These are phyloP conservation scores for Dimargaris cristalligena DNA, from an alignment of 192 early-diverging fungal species.

Conservation along the genomic window DNA sequence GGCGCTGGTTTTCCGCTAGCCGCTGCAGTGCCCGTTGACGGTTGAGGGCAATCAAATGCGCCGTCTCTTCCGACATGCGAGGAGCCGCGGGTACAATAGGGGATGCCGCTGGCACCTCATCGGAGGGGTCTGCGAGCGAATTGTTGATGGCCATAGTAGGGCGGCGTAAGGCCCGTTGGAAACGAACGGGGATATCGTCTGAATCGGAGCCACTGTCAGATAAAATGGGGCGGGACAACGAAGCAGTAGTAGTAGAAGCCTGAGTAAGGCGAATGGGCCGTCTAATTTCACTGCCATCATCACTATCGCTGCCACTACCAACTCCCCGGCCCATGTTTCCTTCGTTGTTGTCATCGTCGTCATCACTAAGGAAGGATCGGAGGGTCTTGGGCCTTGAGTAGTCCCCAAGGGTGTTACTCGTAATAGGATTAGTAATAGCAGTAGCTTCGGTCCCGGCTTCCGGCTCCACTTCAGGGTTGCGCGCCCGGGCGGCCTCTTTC, in stretches of 20 bases:
- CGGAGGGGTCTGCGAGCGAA: background rate
- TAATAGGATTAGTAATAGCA: background rate
- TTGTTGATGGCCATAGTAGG: background rate
- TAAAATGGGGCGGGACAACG: too few species aligned
- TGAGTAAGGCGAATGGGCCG: too few species aligned
- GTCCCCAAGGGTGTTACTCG: background rate
- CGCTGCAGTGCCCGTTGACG: background rate
- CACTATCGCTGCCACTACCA: background rate
- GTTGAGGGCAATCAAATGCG: background rate
- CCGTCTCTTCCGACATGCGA: too few species aligned
- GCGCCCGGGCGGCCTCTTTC: background rate
- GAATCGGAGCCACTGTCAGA: too few species aligned
- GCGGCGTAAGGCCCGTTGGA: background rate
- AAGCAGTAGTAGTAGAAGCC: background rate
- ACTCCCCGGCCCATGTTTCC: background rate
- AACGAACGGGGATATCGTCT: too few species aligned
- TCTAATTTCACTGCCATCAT: too few species aligned
- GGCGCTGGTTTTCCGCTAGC: background rate
- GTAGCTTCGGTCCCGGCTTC: background rate
- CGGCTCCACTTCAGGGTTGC: background rate
- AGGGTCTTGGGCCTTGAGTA: too few species aligned
- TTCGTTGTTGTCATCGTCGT: background rate
- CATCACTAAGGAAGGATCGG: background rate
- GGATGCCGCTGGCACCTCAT: too few species aligned
- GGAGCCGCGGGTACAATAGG: too few species aligned